These are phyloP conservation scores for Pseudotsuga menziesii DNA, from an alignment of 75 land plant genomes.

Conservation along the genomic window DNA sequence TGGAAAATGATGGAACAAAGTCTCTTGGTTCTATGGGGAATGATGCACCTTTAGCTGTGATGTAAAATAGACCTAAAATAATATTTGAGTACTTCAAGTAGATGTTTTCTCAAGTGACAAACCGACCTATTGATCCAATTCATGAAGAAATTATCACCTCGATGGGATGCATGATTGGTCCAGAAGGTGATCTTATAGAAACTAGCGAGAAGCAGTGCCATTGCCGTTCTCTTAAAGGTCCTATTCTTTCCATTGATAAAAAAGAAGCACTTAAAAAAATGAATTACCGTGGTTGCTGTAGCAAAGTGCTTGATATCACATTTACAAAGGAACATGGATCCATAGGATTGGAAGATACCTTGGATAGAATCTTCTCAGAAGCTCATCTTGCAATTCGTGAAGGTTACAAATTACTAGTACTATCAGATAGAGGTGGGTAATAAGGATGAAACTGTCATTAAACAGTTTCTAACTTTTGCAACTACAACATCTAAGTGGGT, in stretches of 20 bases:
- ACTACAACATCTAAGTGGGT: too few relatives aligned
- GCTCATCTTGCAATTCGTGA: too few relatives aligned
- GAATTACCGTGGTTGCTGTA: conserved; percentile 83
- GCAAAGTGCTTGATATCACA: conserved; percentile 92
- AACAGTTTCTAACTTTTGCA: conserved; percentile 6
- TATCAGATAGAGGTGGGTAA: too few relatives aligned
- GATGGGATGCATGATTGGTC: conserved; percentile 97
- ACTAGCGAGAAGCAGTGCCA: too few relatives aligned
- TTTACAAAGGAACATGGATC: conserved; percentile 66
- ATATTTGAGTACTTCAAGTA: conserved; percentile 96
- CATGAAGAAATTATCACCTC: conserved; percentile 95
- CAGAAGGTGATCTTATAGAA: conserved; percentile 96
- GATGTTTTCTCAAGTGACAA: conserved; percentile 99
- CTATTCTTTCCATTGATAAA: too few relatives aligned
- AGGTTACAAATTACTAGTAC: too few relatives aligned
- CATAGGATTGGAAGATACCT: too few relatives aligned
- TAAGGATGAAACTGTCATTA: not conserved
- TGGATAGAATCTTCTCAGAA: conserved; percentile 86
- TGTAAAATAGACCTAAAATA: conserved; percentile 85
- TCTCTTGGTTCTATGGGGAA: conserved; percentile 99
- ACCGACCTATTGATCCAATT: conserved; percentile 98
- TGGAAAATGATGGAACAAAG: conserved; percentile 94
- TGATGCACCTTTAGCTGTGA: conserved; percentile 93
- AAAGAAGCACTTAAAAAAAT: conserved; percentile 92
- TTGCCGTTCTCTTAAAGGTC: too few relatives aligned